Percentiles rank a stretch among this genome's conserved stretches.
Conservation (phyloP, 495 filamentous ascomycete genomes). For the Annulohypoxylon bovei region DNA sequence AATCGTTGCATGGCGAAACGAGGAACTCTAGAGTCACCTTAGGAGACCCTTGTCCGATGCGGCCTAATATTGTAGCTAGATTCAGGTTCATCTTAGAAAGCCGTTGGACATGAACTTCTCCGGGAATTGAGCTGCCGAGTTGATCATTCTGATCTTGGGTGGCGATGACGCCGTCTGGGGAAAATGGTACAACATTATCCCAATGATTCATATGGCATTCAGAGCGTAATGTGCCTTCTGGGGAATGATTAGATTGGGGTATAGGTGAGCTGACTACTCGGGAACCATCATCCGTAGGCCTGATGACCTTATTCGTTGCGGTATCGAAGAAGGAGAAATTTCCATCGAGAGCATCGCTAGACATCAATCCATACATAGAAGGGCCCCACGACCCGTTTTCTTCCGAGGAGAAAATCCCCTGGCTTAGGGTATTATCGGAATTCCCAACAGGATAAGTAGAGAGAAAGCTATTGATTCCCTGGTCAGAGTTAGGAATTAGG, state of each 20-base stretch:
- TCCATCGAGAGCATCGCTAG: conserved; percentile 12
- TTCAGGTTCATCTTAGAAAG: conserved; percentile 33
- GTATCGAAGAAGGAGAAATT: conserved; percentile 3
- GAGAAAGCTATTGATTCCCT: background rate
- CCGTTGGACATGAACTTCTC: conserved; percentile 16
- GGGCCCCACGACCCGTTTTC: background rate
- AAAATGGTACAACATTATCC: background rate
- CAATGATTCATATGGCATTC: background rate
- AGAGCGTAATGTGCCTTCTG: background rate
- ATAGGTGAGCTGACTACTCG: background rate
- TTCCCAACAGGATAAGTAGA: background rate
- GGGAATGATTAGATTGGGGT: background rate
- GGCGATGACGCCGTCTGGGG: background rate
- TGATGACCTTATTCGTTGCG: background rate
- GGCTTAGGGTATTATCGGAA: background rate
- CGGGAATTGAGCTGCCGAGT: background rate
- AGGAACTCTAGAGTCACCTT: conserved; percentile 16
- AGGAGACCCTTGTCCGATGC: conserved; percentile 13
- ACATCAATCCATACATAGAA: conserved; percentile 8
- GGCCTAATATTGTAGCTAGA: conserved; percentile 17
- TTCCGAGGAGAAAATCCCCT: background rate
- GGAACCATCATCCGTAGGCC: background rate
- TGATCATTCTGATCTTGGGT: conserved; percentile 1
- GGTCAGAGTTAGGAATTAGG: background rate
- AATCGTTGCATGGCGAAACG: conserved; percentile 9